phyloP scores from a whole-genome alignment of 805 yeast genomes.

The Candida loeiensis region DNA sequence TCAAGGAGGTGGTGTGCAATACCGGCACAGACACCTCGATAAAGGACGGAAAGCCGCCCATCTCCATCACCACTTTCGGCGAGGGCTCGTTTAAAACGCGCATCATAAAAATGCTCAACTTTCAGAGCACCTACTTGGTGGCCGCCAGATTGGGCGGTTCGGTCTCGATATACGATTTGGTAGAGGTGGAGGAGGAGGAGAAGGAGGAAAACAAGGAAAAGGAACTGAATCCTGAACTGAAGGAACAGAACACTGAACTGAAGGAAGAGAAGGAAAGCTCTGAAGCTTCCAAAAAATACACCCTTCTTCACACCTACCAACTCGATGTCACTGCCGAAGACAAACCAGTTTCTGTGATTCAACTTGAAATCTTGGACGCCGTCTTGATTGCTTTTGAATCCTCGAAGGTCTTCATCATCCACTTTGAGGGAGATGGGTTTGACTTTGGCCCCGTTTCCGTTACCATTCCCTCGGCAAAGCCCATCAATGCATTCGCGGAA shows the following conservation, averaged over 20 bases:
- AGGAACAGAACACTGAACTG: not conserved
- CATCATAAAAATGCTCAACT: conserved; percentile 31
- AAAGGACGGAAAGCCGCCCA: conserved; percentile 64
- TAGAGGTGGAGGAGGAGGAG: conserved; percentile 9
- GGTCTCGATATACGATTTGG: conserved; percentile 37
- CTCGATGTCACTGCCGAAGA: conserved; percentile 22
- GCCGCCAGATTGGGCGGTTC: conserved; percentile 44
- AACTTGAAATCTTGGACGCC: conserved; percentile 26
- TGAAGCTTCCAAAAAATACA: conserved; percentile 35
- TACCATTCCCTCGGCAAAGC: conserved; percentile 38
- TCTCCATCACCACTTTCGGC: conserved; percentile 42
- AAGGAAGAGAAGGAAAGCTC: conserved; percentile 1
- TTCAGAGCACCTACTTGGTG: conserved; percentile 34
- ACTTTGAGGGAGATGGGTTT: conserved; percentile 26
- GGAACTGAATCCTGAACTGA: not conserved
- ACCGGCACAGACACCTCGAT: conserved; percentile 78
- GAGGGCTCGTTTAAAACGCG: conserved; percentile 18
- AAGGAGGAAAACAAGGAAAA: conserved; percentile 2
- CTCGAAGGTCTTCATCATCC: conserved; percentile 41
- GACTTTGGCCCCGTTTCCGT: conserved; percentile 29
- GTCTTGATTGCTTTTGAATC: conserved; percentile 46
- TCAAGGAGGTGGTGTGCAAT: conserved; percentile 61
- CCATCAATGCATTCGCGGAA: conserved; percentile 45
- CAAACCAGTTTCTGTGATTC: conserved; percentile 31
- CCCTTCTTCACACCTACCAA: conserved; percentile 30